phyloP scores from a whole-genome alignment of 2,329 filamentous ascomycete genomes.

The Blastomyces parvus region DNA sequence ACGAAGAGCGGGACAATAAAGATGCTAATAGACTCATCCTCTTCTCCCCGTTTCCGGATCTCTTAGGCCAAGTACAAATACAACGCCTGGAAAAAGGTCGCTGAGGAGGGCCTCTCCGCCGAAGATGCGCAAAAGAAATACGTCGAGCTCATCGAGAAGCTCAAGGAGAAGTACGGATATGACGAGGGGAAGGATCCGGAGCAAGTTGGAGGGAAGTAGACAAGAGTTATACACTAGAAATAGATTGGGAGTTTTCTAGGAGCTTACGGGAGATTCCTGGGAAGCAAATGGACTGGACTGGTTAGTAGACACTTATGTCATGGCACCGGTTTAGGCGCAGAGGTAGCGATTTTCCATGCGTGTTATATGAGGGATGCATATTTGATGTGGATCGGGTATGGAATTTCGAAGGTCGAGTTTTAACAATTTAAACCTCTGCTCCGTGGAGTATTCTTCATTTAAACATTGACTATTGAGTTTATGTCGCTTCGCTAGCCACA shows the following conservation, averaged over 20 bases:
- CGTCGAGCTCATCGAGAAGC: conserved; percentile 58
- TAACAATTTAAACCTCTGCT: not conserved
- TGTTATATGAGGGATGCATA: not conserved
- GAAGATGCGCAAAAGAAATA: conserved; percentile 68
- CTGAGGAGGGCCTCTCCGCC: conserved; percentile 52
- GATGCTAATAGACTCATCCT: conserved; percentile 18
- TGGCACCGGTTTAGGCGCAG: not conserved
- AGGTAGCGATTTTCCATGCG: not conserved
- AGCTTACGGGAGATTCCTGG: not conserved
- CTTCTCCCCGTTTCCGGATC: conserved; percentile 4
- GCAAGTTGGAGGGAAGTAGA: conserved; percentile 16
- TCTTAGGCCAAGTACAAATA: conserved; percentile 68
- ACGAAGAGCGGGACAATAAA: conserved; percentile 10
- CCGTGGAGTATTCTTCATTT: too few relatives aligned
- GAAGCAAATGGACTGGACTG: not conserved
- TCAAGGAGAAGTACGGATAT: conserved; percentile 58
- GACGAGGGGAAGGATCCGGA: conserved; percentile 17
- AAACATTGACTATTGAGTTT: not conserved
- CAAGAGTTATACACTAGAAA: not conserved
- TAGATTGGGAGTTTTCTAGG: not conserved
- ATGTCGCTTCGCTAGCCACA: not conserved
- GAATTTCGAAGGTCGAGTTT: not conserved
- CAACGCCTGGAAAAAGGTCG: conserved; percentile 62
- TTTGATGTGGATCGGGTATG: not conserved
- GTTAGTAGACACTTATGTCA: not conserved